A percentile compares a stretch with the other conserved stretches of the same genome.
These are phyloP conservation scores for Globisporangium solare DNA, from an alignment of 352 stramenopile genomes.

Conservation along the genomic window DNA sequence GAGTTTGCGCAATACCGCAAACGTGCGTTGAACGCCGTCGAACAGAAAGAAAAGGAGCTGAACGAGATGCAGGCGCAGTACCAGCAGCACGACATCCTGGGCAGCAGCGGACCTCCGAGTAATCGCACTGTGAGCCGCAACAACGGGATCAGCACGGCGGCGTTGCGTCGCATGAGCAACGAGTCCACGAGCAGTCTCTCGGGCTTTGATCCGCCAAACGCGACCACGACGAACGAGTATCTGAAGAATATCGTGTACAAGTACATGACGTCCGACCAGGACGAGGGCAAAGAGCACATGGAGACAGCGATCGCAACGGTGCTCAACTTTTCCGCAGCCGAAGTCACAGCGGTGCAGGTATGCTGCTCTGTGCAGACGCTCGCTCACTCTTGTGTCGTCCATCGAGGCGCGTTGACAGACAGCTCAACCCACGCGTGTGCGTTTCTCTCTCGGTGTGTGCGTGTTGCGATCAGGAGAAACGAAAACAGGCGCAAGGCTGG, in stretches of 20 bases:
- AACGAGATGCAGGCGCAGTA: conserved; percentile 64
- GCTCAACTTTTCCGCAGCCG: conserved; percentile 74
- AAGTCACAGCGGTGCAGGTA: conserved; percentile 60
- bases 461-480: conserved; percentile 8
- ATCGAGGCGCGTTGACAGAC: neutral
- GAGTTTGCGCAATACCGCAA: conserved; percentile 82
- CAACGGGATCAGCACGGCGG: conserved; percentile 24
- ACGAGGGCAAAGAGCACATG: conserved; percentile 85
- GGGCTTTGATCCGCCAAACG: conserved; percentile 74
- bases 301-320: conserved; percentile 86
- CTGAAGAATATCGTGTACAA: conserved; percentile 90
- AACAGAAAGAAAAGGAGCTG: conserved; percentile 81
- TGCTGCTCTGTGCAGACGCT: neutral
- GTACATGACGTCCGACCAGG: conserved; percentile 87
- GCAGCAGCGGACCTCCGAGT: conserved; percentile 22
- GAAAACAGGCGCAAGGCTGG: conserved; percentile 17
- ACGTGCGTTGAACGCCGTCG: conserved; percentile 67
- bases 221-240: conserved; percentile 85
- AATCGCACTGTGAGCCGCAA: conserved; percentile 38
- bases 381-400: neutral
- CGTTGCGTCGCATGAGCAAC: conserved; percentile 68
- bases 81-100: conserved; percentile 32
- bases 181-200: conserved; percentile 76
- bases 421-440: neutral
- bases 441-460: neutral